Base-by-base conservation (phyloP, 768 basidiomycete species). In the Lanmaoa pseudosensibilis region DNA sequence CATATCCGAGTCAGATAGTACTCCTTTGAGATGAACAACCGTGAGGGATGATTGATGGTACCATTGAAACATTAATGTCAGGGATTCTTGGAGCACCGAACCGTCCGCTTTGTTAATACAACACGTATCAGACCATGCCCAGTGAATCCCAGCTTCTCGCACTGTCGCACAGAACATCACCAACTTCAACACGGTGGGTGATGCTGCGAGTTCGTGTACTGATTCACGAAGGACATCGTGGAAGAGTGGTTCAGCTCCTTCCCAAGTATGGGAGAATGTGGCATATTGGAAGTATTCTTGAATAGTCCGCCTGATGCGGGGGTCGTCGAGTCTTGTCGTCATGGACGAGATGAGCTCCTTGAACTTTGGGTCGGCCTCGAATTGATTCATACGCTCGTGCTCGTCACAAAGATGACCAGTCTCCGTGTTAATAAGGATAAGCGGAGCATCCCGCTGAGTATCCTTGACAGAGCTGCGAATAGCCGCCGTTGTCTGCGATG, bases 241-340 rank as follows among this genome's bases (percentile, higher is more conserved):
- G 21, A 51, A 45, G 1, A 27, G 36, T 3, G 44, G 43, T 23
- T 52, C 34, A 1, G 21, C 21, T 2, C 32, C 33, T 13, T 52
- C 56, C 56, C 56, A 57, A 5, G 43, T 57, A 30, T 57, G 50
- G 5, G 56, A 57, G 12, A 57, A 34, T 21, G 54, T 54, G 9
- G 34, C 52, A 7, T 53, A 57, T 18, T 40, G 27, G 19, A 40
- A 40, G 19, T 40, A 21, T 21, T 21, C 4, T 5, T 21, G 39
- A 19, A 40, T 19, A 19, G 19, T 21, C 19, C 13, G 19, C 5
- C 0, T 9, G 39, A 40, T 40, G 12, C 12, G 39, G 6, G 39
- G 6, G 5, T 19, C 5, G 12, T 40, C 39, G 11, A 19, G 39
- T 8, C 16, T 8, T 16, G 36, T 36, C 13, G 15, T 37, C 36